Evolutionary conservation across 2,329 filamentous ascomycete species (phyloP).

Genomic region (Colletotrichum zoysiae): DNA sequence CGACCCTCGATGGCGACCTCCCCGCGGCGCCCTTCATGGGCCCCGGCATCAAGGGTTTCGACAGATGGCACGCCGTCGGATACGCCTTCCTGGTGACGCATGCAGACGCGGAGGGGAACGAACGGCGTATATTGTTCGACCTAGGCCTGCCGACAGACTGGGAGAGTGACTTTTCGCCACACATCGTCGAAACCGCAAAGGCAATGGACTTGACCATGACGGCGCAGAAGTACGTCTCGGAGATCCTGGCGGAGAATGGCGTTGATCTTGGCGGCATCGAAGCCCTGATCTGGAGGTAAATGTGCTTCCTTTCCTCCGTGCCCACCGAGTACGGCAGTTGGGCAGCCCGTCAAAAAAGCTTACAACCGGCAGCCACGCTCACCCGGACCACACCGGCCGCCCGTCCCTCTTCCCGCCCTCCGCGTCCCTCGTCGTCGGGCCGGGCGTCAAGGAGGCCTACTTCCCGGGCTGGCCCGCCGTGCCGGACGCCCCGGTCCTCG

Average conservation of each 20-base stretch:
- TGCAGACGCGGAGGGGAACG: not conserved
- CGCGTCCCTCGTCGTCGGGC: constrained; percentile 45
- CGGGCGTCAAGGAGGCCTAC: constrained; percentile 40
- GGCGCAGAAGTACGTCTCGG: constrained; percentile 21
- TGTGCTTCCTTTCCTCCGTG: not conserved
- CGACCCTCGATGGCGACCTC: constrained; percentile 2
- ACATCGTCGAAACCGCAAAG: not conserved
- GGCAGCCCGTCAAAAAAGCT: not conserved
- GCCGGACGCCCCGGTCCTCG: constrained; percentile 31
- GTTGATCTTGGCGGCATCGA: constrained; percentile 32
- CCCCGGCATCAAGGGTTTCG: constrained; percentile 13
- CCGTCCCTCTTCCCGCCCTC: constrained; percentile 43
- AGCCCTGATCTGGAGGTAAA: constrained; percentile 45
- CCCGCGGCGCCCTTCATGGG: constrained; percentile 15
- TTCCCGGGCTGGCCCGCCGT: constrained; percentile 42
- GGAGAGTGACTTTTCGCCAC: constrained; percentile 5
- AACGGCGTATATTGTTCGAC: constrained; percentile 4
- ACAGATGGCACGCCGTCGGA: constrained; percentile 13
- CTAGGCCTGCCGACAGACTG: constrained; percentile 11
- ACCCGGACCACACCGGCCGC: constrained; percentile 48
- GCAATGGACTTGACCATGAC: not conserved
- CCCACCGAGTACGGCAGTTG: too few species aligned
- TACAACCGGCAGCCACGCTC: constrained; percentile 41
- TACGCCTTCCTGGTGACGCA: constrained; percentile 18
- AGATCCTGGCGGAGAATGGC: constrained; percentile 14